A percentile compares a stretch with the other conserved stretches of the same genome.
Conservation (phyloP, 1,139 yeast species). For the Kodamaea plutei region DNA sequence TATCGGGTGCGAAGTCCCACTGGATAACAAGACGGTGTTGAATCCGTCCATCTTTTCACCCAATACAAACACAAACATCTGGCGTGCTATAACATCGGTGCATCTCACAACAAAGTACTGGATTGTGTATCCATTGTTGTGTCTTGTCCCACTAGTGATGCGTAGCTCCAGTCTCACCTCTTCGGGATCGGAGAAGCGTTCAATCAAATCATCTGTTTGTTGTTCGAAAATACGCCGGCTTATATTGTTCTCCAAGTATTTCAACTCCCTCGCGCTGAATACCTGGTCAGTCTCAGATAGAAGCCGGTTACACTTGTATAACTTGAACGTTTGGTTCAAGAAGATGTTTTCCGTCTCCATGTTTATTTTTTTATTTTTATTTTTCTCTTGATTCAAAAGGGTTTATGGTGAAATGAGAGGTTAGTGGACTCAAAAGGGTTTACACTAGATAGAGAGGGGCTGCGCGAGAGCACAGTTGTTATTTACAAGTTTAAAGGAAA, state of each 20-base stretch:
- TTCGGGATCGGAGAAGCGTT: conserved; percentile 9
- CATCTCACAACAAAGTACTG: conserved; percentile 12
- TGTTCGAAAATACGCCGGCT: conserved; percentile 6
- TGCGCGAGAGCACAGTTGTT: too few species aligned
- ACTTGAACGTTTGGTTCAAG: conserved; percentile 14
- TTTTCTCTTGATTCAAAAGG: too few species aligned
- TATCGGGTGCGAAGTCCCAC: conserved; percentile 7
- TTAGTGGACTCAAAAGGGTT: too few species aligned
- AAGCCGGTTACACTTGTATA: conserved; percentile 10
- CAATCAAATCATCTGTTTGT: conserved; percentile 9
- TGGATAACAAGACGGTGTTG: conserved; percentile 10
- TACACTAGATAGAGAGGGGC: too few species aligned
- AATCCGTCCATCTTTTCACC: conserved; percentile 3
- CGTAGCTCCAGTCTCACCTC: conserved; percentile 11
- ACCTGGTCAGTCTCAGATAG: conserved; percentile 2
- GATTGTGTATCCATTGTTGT: conserved; percentile 5
- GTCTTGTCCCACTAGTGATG: conserved; percentile 7
- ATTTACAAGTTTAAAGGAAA: too few species aligned
- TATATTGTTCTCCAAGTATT: conserved; percentile 9
- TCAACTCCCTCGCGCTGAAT: conserved; percentile 5
- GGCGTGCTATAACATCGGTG: conserved; percentile 11
- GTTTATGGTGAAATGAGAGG: too few species aligned
- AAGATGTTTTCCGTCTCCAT: conserved; percentile 9
- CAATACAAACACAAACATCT: conserved; percentile 11
- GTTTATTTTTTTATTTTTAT: conserved; percentile 1